These are phyloP conservation scores for Fimicolochytrium jonesii DNA, from an alignment of 192 early-diverging fungal genomes.

Conservation along the genomic window DNA sequence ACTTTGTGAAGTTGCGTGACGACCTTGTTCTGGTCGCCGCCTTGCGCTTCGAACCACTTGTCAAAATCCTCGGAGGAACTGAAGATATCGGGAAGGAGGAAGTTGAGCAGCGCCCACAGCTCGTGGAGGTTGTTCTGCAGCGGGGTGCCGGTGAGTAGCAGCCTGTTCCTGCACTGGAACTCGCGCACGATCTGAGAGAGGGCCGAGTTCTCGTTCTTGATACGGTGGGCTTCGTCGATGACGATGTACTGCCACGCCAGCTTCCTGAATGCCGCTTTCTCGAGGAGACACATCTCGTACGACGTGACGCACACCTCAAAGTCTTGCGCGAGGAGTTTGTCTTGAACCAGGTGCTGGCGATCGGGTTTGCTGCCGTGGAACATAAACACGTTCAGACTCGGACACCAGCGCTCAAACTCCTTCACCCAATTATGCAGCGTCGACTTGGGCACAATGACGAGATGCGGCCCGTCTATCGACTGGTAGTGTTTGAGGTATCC, in stretches of 20 bases:
- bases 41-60: slow-evolving; percentile 81
- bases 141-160: slow-evolving; percentile 93
- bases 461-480: slow-evolving; percentile 75
- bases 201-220: slow-evolving; percentile 92
- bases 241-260: slow-evolving; percentile 72
- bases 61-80: slow-evolving; percentile 91
- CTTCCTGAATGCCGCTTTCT: slow-evolving; percentile 80
- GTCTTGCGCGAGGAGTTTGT: slow-evolving; percentile 25
- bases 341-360: slow-evolving; percentile 24
- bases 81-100: slow-evolving; percentile 96
- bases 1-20: slow-evolving; percentile 72
- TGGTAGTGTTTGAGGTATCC: slow-evolving; percentile 88
- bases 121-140: slow-evolving; percentile 94
- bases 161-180: slow-evolving; percentile 79
- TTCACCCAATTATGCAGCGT: slow-evolving; percentile 94
- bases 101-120: slow-evolving; percentile 98
- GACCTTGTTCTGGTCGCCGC: slow-evolving; percentile 68
- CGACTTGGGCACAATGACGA: slow-evolving; percentile 95
- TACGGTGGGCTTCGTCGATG: slow-evolving; percentile 77
- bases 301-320: slow-evolving; percentile 96
- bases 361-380: slow-evolving; percentile 87
- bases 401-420: slow-evolving; percentile 91
- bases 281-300: slow-evolving; percentile 92
- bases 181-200: slow-evolving; percentile 92
- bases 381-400: slow-evolving; percentile 79